phyloP scores from a whole-genome alignment of 805 yeast genomes.

The Lipomyces sp. region DNA sequence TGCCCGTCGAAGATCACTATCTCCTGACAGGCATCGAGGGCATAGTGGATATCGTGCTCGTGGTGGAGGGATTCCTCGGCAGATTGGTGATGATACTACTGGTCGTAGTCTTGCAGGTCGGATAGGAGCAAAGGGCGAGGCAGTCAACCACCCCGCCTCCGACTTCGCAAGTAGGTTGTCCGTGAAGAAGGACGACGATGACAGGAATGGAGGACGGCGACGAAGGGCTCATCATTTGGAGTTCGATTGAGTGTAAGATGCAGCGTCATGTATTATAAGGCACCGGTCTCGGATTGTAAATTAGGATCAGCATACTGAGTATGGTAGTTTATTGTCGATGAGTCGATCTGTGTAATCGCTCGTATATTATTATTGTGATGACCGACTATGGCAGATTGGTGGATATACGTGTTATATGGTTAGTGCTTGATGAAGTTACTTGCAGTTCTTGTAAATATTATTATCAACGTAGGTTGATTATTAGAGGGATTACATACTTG shows the following conservation, averaged over 20 bases:
- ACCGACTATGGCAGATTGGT: too few species aligned
- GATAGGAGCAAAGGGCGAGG: background rate
- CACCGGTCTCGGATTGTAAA: background rate
- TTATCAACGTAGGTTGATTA: too few species aligned
- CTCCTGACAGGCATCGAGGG: constrained; percentile 2
- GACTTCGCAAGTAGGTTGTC: constrained; percentile 11
- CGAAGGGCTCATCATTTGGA: constrained; percentile 32
- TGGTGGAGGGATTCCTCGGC: background rate
- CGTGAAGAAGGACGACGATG: constrained; percentile 7
- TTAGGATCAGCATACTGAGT: background rate
- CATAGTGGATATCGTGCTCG: background rate
- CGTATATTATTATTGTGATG: too few species aligned
- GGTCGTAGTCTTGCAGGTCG: constrained; percentile 3
- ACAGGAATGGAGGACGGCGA: constrained; percentile 7
- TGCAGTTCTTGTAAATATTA: too few species aligned
- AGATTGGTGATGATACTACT: background rate
- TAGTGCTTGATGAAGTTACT: too few species aligned
- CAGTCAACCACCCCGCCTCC: background rate
- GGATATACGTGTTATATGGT: too few species aligned
- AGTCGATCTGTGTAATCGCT: background rate
- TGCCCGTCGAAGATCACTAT: constrained; percentile 16
- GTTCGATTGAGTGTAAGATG: background rate
- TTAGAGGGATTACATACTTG: too few species aligned
- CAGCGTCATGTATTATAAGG: background rate
- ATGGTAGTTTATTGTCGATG: background rate